Base-by-base conservation (phyloP, 2,329 filamentous ascomycete genomes). In the Neonectria hederae region DNA sequence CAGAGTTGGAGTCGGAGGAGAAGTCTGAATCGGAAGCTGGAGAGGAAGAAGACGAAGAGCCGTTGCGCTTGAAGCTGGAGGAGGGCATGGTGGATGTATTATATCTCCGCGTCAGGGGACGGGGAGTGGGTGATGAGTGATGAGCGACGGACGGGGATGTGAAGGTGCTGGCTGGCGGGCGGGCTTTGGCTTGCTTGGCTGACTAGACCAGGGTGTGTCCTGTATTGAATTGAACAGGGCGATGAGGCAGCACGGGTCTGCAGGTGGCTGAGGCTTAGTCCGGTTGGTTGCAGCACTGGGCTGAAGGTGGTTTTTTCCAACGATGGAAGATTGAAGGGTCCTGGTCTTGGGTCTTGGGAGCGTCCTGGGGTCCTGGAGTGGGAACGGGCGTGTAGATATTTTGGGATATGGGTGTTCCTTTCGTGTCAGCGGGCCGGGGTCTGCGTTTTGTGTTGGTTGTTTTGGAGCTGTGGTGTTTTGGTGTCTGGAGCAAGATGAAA, bases 1-100 rank as follows among this genome's bases (percentile, higher is more conserved):
- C 81, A 42, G 82, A 82, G 71, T 70, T 65, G 56, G 73, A 69
- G 42, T 74, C 75, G 51, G 73, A 71, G 19, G 74, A 72, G 35
- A 70, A 68, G 60, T 60, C 61, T 49, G 67, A 62, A 51, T 70
- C 67, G 57, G 69, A 72, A 48, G 60, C 59, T 58, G 69, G 69
- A 22, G 68, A 69, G 59, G 70, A 71, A 45, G 69, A 70, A 58
- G 69, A 65, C 19, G 69, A 57, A 21, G 71, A 73, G 51, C 63
- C 69, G 65, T 71, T 72, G 56, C 65, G 71, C 55, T 72, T 65
- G 48, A 62, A 60, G 46, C 62, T 73, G 59, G 71, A 57, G 45
- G 51, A 54, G 52, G 60, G 61, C 58, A 66, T 68, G 60, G 60
- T 54, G 62, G 59, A 54, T 66, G 66, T 73, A 65, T 65, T 72